A percentile compares a stretch with the other conserved stretches of the same genome.
These are phyloP conservation scores for Aphanomyces cochlioides DNA, from an alignment of 352 stramenopile species.

Conservation along the genomic window DNA sequence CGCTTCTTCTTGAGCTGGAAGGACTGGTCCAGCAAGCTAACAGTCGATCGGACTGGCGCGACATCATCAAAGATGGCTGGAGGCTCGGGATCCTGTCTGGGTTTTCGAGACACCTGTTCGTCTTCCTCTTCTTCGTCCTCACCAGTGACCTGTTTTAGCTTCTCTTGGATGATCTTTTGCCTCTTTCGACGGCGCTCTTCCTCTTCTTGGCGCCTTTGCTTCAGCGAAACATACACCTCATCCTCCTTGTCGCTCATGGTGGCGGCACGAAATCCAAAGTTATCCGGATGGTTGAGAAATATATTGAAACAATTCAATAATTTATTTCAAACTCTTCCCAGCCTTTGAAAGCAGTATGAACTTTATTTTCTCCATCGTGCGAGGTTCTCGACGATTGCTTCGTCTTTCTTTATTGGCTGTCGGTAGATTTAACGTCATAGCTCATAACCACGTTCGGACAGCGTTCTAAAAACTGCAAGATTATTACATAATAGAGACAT, in stretches of 20 bases:
- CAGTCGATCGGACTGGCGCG: slow-evolving; percentile 43
- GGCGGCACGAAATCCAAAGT: neutral
- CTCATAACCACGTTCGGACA: no score
- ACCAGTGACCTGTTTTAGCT: slow-evolving; percentile 43
- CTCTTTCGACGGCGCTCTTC: slow-evolving; percentile 58
- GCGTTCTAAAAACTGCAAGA: no score
- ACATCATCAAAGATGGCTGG: slow-evolving; percentile 18
- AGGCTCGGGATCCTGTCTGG: slow-evolving; percentile 10
- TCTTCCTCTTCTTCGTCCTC: slow-evolving; percentile 37
- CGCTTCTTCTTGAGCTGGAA: slow-evolving; percentile 79
- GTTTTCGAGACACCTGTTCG: slow-evolving; percentile 9
- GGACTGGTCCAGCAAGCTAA: slow-evolving; percentile 78
- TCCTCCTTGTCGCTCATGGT: slow-evolving; percentile 34
- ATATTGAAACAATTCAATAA: no score
- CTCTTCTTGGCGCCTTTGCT: slow-evolving; percentile 65
- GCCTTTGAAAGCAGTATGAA: no score
- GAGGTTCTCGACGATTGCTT: no score
- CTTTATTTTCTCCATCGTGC: no score
- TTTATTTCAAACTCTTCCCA: no score
- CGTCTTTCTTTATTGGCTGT: no score
- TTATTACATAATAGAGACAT: no score
- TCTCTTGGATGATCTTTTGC: slow-evolving; percentile 49
- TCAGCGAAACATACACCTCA: slow-evolving; percentile 74
- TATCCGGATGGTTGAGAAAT: neutral
- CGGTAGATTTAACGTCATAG: no score